Evolutionary conservation across 2,329 filamentous ascomycete genomes (phyloP).

Genomic region (Claviceps paspali): DNA sequence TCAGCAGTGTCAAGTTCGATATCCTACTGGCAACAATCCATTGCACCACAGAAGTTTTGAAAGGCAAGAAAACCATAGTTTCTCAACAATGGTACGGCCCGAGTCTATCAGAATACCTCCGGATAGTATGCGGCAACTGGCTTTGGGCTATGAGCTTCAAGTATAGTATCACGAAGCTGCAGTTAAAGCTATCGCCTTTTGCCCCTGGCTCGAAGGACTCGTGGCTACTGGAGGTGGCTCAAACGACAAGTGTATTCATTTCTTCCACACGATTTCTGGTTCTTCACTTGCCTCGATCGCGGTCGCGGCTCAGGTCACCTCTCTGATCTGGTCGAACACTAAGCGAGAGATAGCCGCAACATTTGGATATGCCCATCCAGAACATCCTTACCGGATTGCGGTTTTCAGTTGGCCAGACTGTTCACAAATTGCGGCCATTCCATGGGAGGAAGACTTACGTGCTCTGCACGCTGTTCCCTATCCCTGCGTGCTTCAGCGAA

Average conservation of each 20-base stretch:
- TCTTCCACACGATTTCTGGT: conserved; percentile 77
- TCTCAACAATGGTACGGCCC: background rate
- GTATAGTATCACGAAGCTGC: conserved; percentile 70
- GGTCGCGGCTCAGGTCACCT: conserved; percentile 85
- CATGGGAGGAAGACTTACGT: conserved; percentile 65
- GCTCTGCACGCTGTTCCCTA: conserved; percentile 83
- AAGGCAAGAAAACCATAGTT: background rate
- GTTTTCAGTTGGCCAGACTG: conserved; percentile 94
- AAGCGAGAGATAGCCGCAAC: conserved; percentile 81
- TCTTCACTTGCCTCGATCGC: conserved; percentile 78
- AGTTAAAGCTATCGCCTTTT: conserved; percentile 93
- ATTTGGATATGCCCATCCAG: conserved; percentile 83
- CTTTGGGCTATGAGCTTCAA: conserved; percentile 46
- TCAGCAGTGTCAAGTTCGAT: conserved; percentile 1
- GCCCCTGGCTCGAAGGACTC: conserved; percentile 79
- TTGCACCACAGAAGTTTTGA: background rate
- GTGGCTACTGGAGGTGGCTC: conserved; percentile 85
- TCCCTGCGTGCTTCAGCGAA: conserved; percentile 33
- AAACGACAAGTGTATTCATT: conserved; percentile 91
- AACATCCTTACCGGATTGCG: conserved; percentile 77
- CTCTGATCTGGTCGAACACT: conserved; percentile 76
- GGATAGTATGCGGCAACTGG: conserved; percentile 31
- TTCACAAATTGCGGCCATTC: conserved; percentile 67
- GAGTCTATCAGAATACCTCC: conserved; percentile 5
- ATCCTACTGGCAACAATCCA: background rate